Evolutionary conservation across 306 rosid genomes (phyloP), one percentile per base, ranked within the genome.

Genomic region (Begonia fuchsioides): DNA sequence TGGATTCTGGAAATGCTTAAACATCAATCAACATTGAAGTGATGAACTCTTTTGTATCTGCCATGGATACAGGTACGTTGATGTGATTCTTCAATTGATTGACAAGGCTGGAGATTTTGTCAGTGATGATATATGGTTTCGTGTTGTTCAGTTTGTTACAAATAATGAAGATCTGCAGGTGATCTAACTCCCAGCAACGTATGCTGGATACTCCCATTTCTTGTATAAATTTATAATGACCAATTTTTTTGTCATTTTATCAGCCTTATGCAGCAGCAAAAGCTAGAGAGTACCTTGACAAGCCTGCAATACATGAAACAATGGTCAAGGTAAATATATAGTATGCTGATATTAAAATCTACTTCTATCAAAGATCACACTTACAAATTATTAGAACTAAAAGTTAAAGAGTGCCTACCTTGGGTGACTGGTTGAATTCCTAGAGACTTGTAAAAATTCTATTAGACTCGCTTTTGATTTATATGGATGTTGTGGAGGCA

Each of bases 41-140:
- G 35, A 26, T 26, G 35, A 26, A 26, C 35, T 26, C 35, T n/a
- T n/a, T n/a, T 26, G 35, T 4, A 26, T 26, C 35, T 26, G 35
- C 35, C 35, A 26, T 26, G 7, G 7, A 26, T 47, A 11, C 71
- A 92, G 98, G 98, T 92, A 92, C 39, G 98, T 92, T 52, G 98
- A 92, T 41, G 98, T 92, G 44, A 85, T 92, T 66, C 98, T 92
- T 66, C 98, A 92, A 72, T 73, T 92, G 78, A 92, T 92, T 68
- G 98, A 92, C 77, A 92, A 92, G 85, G 98, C 98, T 2, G 98
- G 96, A 62, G 98, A 92, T 68, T 92, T 92, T 75, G 98, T 92
- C 26, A 92, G 98, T 11, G 98, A 92, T 61, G 98, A 92, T 75
- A 92, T 92, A 57, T 92, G 98, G 98, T 92, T 85, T 69, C 94